These are phyloP conservation scores for Claviceps digitariae DNA, from an alignment of 2,329 filamentous ascomycete species.

Conservation along the genomic window DNA sequence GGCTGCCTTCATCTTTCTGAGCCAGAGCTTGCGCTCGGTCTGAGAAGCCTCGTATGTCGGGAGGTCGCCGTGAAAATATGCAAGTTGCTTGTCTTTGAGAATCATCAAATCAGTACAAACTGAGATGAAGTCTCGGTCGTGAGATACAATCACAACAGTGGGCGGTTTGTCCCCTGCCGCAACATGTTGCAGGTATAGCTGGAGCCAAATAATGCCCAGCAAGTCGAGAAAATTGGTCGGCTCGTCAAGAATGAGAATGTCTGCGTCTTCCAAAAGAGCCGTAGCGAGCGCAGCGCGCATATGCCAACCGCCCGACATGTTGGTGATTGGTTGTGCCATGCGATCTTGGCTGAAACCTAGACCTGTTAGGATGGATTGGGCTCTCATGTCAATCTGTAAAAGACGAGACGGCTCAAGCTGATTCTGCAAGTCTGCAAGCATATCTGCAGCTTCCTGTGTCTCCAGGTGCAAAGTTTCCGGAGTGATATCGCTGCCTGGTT, in stretches of 20 bases:
- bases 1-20: slow-evolving; percentile 66
- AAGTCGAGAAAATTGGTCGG: slow-evolving; percentile 81
- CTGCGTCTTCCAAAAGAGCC: slow-evolving; percentile 56
- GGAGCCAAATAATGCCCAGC: slow-evolving; percentile 73
- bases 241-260: slow-evolving; percentile 73
- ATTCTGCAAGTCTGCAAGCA: slow-evolving; percentile 55
- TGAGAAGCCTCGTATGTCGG: slow-evolving; percentile 56
- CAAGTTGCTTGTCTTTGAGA: slow-evolving; percentile 56
- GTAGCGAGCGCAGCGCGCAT: slow-evolving; percentile 55
- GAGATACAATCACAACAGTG: slow-evolving; percentile 68
- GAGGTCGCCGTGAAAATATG: slow-evolving; percentile 64
- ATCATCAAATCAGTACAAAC: slow-evolving; percentile 67
- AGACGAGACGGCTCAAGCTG: slow-evolving; percentile 53
- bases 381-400: slow-evolving; percentile 49
- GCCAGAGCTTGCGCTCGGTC: slow-evolving; percentile 52
- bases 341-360: slow-evolving; percentile 55
- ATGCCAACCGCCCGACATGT: slow-evolving; percentile 65
- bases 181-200: slow-evolving; percentile 52
- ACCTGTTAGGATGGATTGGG: slow-evolving; percentile 51
- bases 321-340: slow-evolving; percentile 45
- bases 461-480: slow-evolving; percentile 45
- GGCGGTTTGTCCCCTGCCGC: slow-evolving; percentile 38
- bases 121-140: slow-evolving; percentile 71
- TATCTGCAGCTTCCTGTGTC: slow-evolving; percentile 54
- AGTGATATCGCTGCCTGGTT: slow-evolving; percentile 43